Base-by-base conservation (phyloP, 140 eudicot species). In the Erigeron philadelphicus region DNA sequence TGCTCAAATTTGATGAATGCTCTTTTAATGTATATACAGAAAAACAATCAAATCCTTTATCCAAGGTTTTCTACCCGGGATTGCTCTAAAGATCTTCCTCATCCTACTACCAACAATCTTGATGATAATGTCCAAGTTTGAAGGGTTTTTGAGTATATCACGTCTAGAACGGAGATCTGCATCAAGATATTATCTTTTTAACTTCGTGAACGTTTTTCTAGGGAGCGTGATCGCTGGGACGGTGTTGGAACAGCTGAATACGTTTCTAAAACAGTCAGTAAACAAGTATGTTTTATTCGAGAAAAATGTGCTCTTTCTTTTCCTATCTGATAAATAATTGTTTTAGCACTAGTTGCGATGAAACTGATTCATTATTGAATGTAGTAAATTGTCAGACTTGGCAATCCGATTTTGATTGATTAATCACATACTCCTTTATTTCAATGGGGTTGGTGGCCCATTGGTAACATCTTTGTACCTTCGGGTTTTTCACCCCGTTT, bases 31-130 rank as follows among this genome's bases (percentile, higher is more conserved):
- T 8, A 18, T 54, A 50, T 74, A 85, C 93, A 90, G 97, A 66
- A 17, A 23, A 11, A 31, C 81, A 21, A 79, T 90, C 78, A 90
- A 90, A 82, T 82, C 93, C 31, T 82, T 90, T 66, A 83, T 90
- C 59, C 88, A 85, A 76, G 97, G 97, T 64, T 77, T 90, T 75
- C 81, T 90, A 16, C 93, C 97, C 11, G 97, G 97, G 70, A 81
- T 90, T 71, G 97, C 88, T 42, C 66, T 90, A 73, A 90, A 90
- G 87, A 79, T 90, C 76, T 90, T 90, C 71, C 90, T 90, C 68
- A 81, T 85, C 13, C 67, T 87, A 63, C 80, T 90, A 56, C 95
- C 97, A 0, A 70, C 89, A 10, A 87, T 90, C 68, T 80, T 90
- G 71, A 87, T 90, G 93, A 73, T 80, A 41, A 87, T 90, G 95